phyloP scores from a whole-genome alignment of 345 rosid species.

The Passiflora organensis region DNA sequence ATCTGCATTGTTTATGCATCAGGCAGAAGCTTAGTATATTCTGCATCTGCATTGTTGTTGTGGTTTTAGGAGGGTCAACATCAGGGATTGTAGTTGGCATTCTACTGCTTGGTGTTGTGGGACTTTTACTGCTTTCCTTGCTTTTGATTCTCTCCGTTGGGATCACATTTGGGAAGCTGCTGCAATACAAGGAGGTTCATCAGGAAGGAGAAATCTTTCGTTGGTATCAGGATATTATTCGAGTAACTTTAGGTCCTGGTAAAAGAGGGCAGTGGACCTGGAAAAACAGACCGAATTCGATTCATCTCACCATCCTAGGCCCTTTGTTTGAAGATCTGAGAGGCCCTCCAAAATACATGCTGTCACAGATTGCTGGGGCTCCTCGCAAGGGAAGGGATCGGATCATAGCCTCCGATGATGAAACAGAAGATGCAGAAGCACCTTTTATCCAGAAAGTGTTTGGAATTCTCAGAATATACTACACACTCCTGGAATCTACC shows the following conservation, averaged over 20 bases:
- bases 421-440: conserved; percentile 93
- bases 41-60: conserved; percentile 10
- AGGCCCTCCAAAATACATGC: conserved; percentile 97
- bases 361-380: conserved; percentile 66
- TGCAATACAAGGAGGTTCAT: conserved; percentile 91
- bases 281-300: conserved; percentile 46
- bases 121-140: conserved; percentile 45
- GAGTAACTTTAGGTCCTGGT: conserved; percentile 90
- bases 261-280: conserved; percentile 97
- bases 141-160: conserved; percentile 79
- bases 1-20: conserved; percentile 1
- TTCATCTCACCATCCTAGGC: conserved; percentile 47
- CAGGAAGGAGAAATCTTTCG: conserved; percentile 72
- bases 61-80: conserved; percentile 39
- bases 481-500: conserved; percentile 57
- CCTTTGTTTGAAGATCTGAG: conserved; percentile 82
- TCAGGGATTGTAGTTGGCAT: conserved; percentile 52
- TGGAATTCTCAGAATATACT: conserved; percentile 91
- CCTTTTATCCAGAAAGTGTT: conserved; percentile 85
- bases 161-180: conserved; percentile 72
- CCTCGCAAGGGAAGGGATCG: conserved; percentile 42
- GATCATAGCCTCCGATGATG: conserved; percentile 86
- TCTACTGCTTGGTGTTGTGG: conserved; percentile 49
- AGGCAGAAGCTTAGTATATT: not conserved
- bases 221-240: conserved; percentile 83